Base-by-base conservation (phyloP, 2,329 filamentous ascomycete genomes). In the Trichoderma sp. region DNA sequence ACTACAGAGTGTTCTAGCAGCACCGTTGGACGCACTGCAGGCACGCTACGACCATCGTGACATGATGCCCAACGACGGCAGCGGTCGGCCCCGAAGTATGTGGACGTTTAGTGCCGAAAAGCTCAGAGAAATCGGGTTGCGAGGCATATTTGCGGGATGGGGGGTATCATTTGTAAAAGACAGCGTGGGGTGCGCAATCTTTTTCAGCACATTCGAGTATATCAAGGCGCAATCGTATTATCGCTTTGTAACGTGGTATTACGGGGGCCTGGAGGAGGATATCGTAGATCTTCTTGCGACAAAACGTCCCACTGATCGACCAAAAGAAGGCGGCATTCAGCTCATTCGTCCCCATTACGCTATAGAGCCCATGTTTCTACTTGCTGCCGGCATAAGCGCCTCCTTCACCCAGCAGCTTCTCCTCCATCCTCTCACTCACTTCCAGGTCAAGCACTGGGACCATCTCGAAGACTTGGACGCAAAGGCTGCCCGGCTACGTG, bases 141-240 rank as follows among this genome's bases (percentile, higher is more conserved):
- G 89, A 7, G 91, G 91, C 25, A 86, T 93, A 35, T 93, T 92
- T 73, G 90, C 90, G 1, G 91, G 91, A 48, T 93, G 88, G 86
- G 83, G 86, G 0, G 77, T 94, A 2, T 89, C 87, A 0, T 84
- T 93, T 48, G 73, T 88, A 52, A 92, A 92, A 73, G 90, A 93
- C 73, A 87, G 87, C 32, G 77, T 91, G 6, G 90, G 90, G 13
- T 87, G 86, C 64, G 90, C 88, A 39, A 78, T 91, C 19, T 92
- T 92, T 83, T 94, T 94, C 78, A 87, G 86, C 72, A 87, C 86
- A 0, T 93, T 94, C 70, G 91, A 94, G 78, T 91, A 88, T 57
- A 81, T 93, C 74, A 93, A 93, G 76, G 89, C 88, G 12, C 91
- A 93, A 75, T 84, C 84, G 13, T 82, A 92, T 78, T 92, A 92